These are phyloP conservation scores for Diversispora eburnea DNA, from an alignment of 192 early-diverging fungal genomes.

Conservation along the genomic window DNA sequence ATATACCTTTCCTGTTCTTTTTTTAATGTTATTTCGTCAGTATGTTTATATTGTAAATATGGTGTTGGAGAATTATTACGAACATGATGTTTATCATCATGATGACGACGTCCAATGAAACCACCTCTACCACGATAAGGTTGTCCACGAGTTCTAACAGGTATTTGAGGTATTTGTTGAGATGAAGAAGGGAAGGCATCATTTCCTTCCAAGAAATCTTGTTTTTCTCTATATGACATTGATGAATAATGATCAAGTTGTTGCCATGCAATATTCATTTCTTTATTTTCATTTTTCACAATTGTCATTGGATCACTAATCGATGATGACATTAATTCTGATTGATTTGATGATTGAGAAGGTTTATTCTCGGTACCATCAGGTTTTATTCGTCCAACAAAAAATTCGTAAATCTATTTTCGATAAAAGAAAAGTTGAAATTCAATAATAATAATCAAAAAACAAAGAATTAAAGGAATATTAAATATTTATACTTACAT, in stretches of 20 bases:
- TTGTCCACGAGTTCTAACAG: not conserved
- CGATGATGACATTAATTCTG: not conserved
- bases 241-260: conserved; percentile 8
- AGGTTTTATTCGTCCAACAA: conserved; percentile 9
- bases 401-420: conserved; percentile 1
- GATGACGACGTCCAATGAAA: conserved; percentile 2
- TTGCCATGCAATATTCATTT: not conserved
- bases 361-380: conserved; percentile 29
- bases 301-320: not conserved
- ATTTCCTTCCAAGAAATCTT: conserved; percentile 11
- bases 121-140: conserved; percentile 1
- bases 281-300: conserved; percentile 6
- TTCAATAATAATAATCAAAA: not conserved
- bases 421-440: not conserved
- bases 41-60: conserved; percentile 3
- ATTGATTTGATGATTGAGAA: not conserved
- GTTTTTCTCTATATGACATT: conserved; percentile 10
- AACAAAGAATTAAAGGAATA: not conserved
- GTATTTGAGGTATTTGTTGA: not conserved
- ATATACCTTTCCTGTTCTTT: conserved; percentile 15
- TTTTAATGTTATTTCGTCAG: not conserved
- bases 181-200: not conserved
- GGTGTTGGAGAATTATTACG: conserved; percentile 1
- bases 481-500: conserved; percentile 3
- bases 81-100: not conserved